Evolutionary conservation across 2,329 filamentous ascomycete genomes (phyloP).

Genomic region (Salinomyces thailandicus): DNA sequence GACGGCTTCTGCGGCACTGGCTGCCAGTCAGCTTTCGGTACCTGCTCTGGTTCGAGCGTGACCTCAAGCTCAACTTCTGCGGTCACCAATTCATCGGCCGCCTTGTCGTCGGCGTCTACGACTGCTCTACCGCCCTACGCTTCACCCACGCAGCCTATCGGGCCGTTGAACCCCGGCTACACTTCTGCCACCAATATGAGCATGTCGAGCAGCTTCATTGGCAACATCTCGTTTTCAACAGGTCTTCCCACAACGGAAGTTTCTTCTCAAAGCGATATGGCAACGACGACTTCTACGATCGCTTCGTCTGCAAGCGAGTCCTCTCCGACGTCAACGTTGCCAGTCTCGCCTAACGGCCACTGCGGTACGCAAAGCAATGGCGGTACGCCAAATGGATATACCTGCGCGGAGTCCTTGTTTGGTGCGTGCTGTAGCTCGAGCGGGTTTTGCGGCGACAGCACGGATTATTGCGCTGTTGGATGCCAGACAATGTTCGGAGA

Average conservation of each 20-base stretch:
- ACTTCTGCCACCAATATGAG: background rate
- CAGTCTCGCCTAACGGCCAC: slow-evolving; percentile 4
- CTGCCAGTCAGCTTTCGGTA: slow-evolving; percentile 7
- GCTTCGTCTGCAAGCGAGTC: background rate
- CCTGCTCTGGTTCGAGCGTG: slow-evolving; percentile 1
- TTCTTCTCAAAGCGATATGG: too few species aligned
- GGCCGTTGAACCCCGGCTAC: slow-evolving; percentile 4
- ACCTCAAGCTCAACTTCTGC: background rate
- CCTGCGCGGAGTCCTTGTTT: slow-evolving; percentile 5
- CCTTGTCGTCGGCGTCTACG: background rate
- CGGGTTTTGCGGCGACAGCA: slow-evolving; percentile 5
- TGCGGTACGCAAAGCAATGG: slow-evolving; percentile 4
- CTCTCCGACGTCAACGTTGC: background rate
- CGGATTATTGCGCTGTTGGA: slow-evolving; percentile 4
- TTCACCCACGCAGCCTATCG: slow-evolving; percentile 2
- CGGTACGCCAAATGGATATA: slow-evolving; percentile 5
- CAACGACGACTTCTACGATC: background rate
- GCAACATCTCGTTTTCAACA: too few species aligned
- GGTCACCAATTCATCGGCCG: background rate
- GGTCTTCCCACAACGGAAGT: too few species aligned
- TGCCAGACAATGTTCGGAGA: slow-evolving; percentile 5
- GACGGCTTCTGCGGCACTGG: slow-evolving; percentile 5
- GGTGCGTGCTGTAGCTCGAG: slow-evolving; percentile 6
- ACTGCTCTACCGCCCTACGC: slow-evolving; percentile 1
- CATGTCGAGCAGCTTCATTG: too few species aligned